Evolutionary conservation across 495 filamentous ascomycete species (phyloP).

Genomic region (Delitschia confertaspora): DNA sequence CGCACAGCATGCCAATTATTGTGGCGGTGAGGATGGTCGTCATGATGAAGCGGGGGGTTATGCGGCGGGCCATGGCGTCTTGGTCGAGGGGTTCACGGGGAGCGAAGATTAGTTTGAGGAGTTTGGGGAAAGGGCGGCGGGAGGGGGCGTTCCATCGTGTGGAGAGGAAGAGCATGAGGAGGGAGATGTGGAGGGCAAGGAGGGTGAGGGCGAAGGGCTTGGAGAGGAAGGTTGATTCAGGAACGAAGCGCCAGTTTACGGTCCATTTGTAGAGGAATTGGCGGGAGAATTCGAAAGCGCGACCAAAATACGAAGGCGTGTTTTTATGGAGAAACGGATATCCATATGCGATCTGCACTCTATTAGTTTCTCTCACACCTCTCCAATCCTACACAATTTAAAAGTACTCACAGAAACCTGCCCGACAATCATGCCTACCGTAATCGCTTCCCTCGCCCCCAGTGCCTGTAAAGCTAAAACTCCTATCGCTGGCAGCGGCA

Average conservation of each 20-base stretch:
- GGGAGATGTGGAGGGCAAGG: slow-evolving; percentile 55
- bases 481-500: slow-evolving; percentile 71
- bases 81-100: slow-evolving; percentile 52
- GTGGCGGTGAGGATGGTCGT: slow-evolving; percentile 72
- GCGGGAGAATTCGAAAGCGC: slow-evolving; percentile 82
- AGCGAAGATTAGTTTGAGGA: slow-evolving; percentile 42
- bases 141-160: slow-evolving; percentile 51
- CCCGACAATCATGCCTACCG: slow-evolving; percentile 58
- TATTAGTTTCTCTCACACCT: no score
- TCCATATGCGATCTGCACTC: slow-evolving; percentile 53
- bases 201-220: slow-evolving; percentile 59
- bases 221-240: slow-evolving; percentile 74
- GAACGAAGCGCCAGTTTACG: slow-evolving; percentile 93
- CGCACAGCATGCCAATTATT: slow-evolving; percentile 79
- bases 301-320: slow-evolving; percentile 58
- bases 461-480: slow-evolving; percentile 61
- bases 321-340: slow-evolving; percentile 66
- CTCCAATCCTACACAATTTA: neutral
- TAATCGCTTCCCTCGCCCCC: slow-evolving; percentile 52
- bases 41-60: slow-evolving; percentile 69
- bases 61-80: slow-evolving; percentile 43
- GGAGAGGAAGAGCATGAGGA: slow-evolving; percentile 53
- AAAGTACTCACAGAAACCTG: slow-evolving; percentile 55
- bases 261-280: slow-evolving; percentile 96
- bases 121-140: slow-evolving; percentile 37